A percentile compares a stretch with the other conserved stretches of the same genome.
These are phyloP conservation scores for Iberis pinnata DNA, from an alignment of 345 rosid species.

Conservation along the genomic window DNA sequence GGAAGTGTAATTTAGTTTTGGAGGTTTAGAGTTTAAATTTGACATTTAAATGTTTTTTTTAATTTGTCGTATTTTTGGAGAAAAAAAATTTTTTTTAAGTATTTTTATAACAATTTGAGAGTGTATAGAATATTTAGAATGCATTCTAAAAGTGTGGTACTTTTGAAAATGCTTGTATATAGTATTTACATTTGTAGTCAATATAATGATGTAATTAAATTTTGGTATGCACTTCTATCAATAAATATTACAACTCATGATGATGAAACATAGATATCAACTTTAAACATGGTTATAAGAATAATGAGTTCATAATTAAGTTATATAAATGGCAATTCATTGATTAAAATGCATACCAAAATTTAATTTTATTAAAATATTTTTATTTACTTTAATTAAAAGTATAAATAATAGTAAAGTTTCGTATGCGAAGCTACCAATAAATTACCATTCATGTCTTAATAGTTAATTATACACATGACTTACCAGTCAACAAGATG, in stretches of 20 bases:
- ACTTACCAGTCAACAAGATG: constrained; percentile 6
- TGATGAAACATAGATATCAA: not conserved
- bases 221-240: not conserved
- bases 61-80: too few species aligned
- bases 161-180: too few species aligned
- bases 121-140: too few species aligned
- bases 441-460: not conserved
- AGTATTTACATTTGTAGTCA: not conserved
- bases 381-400: too few species aligned
- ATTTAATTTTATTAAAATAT: not conserved
- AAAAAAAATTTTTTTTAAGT: too few species aligned
- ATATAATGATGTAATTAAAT: not conserved
- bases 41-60: too few species aligned
- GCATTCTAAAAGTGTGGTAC: too few species aligned
- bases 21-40: too few species aligned
- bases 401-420: not conserved
- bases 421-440: not conserved
- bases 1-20: too few species aligned
- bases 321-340: not conserved
- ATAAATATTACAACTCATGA: not conserved
- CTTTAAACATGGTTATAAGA: not conserved
- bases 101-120: too few species aligned
- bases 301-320: not conserved
- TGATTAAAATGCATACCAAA: not conserved
- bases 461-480: not conserved